These are phyloP conservation scores for Coprinopsis sp. DNA, from an alignment of 768 basidiomycete genomes.

Conservation along the genomic window DNA sequence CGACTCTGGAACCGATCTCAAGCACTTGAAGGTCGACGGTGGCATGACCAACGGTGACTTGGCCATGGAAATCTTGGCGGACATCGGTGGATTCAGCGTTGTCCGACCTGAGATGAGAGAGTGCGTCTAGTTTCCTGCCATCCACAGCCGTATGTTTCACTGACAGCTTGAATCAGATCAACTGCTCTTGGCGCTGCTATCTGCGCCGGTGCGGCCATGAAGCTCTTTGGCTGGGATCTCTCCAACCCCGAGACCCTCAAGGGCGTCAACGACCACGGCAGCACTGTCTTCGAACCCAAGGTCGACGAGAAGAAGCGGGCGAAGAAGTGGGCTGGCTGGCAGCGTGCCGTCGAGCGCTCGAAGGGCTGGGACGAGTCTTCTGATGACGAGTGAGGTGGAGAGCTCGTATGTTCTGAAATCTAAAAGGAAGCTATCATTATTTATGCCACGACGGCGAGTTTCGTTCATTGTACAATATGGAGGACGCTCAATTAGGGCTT, in stretches of 20 bases:
- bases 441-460: too few species aligned
- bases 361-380: conserved; percentile 73
- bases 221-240: conserved; percentile 91
- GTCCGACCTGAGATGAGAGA: conserved; percentile 96
- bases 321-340: conserved; percentile 77
- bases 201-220: conserved; percentile 84
- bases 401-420: too few species aligned
- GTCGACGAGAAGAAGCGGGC: conserved; percentile 50
- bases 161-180: conserved; percentile 47
- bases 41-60: conserved; percentile 95
- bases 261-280: conserved; percentile 86
- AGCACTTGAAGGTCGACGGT: conserved; percentile 93
- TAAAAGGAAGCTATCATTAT: too few species aligned
- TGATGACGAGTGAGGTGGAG: conserved; percentile 16
- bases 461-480: too few species aligned
- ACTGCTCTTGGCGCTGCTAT: conserved; percentile 95
- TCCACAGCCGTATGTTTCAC: neutral
- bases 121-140: conserved; percentile 40
- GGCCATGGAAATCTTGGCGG: conserved; percentile 81
- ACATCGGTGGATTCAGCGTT: conserved; percentile 89
- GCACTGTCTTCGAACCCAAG: conserved; percentile 59
- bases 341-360: conserved; percentile 81
- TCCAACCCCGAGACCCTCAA: conserved; percentile 73
- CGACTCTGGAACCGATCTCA: conserved; percentile 77
- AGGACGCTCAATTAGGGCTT: too few species aligned